Conservation (phyloP, 768 basidiomycete species). For the Tulasnella sp. region DNA sequence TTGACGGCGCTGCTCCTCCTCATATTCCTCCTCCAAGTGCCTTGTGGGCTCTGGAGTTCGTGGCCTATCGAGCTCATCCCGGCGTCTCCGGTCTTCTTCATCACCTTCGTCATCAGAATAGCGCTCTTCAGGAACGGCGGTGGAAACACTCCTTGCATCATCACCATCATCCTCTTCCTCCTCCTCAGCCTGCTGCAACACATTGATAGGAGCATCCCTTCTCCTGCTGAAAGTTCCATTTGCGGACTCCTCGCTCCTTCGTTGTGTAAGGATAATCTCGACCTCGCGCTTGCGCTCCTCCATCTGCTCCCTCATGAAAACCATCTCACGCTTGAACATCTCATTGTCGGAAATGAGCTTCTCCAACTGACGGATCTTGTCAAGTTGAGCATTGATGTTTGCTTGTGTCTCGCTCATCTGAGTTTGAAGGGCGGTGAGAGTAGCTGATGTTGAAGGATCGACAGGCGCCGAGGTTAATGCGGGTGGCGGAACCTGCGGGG, state of each 20-base stretch:
- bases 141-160: slow-evolving; percentile 57
- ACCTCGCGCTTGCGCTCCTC: slow-evolving; percentile 47
- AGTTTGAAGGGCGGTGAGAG: slow-evolving; percentile 54
- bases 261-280: slow-evolving; percentile 27
- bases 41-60: slow-evolving; percentile 68
- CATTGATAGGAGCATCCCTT: slow-evolving; percentile 25
- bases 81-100: slow-evolving; percentile 26
- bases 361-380: slow-evolving; percentile 68
- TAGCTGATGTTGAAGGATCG: slow-evolving; percentile 23
- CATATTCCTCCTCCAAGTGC: slow-evolving; percentile 38
- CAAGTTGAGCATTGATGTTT: slow-evolving; percentile 61
- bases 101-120: slow-evolving; percentile 61
- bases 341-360: slow-evolving; percentile 74
- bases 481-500: slow-evolving; percentile 18
- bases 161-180: slow-evolving; percentile 49
- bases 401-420: slow-evolving; percentile 78
- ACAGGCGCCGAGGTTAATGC: slow-evolving; percentile 22
- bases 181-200: slow-evolving; percentile 22
- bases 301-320: slow-evolving; percentile 55
- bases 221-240: not conserved
- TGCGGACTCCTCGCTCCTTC: slow-evolving; percentile 19
- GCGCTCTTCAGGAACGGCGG: slow-evolving; percentile 49
- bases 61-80: slow-evolving; percentile 52
- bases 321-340: slow-evolving; percentile 62
- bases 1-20: slow-evolving; percentile 29